phyloP scores from a whole-genome alignment of 352 stramenopile genomes.

The Plasmopara viticola region DNA sequence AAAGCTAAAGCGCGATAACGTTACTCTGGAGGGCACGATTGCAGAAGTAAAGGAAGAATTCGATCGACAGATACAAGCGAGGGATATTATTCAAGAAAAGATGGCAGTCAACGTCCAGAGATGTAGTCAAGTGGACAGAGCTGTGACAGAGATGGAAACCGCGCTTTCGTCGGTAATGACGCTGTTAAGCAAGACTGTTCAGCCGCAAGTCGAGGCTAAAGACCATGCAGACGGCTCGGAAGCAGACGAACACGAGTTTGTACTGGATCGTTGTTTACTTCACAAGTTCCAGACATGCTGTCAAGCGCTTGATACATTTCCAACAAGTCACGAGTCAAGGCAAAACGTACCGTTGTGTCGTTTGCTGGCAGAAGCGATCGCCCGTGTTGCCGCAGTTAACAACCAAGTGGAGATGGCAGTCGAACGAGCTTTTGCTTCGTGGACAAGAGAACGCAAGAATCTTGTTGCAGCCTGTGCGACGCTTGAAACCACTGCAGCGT shows the following conservation, averaged over 20 bases:
- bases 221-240: background rate
- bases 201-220: background rate
- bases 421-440: slow-evolving; percentile 21
- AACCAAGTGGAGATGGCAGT: slow-evolving; percentile 12
- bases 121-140: slow-evolving; percentile 23
- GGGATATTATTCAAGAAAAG: slow-evolving; percentile 11
- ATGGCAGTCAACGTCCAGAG: slow-evolving; percentile 10
- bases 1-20: slow-evolving; percentile 10
- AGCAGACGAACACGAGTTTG: slow-evolving; percentile 4
- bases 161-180: slow-evolving; percentile 15
- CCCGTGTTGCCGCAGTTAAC: slow-evolving; percentile 10
- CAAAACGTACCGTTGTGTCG: slow-evolving; percentile 10
- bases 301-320: slow-evolving; percentile 14
- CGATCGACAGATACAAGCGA: slow-evolving; percentile 12
- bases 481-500: slow-evolving; percentile 25
- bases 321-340: background rate
- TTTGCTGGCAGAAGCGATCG: slow-evolving; percentile 10
- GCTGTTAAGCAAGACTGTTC: slow-evolving; percentile 3
- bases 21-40: slow-evolving; percentile 15
- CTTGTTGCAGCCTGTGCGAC: slow-evolving; percentile 21
- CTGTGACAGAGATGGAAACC: slow-evolving; percentile 32
- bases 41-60: slow-evolving; percentile 18
- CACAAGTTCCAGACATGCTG: slow-evolving; percentile 19
- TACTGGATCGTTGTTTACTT: slow-evolving; percentile 13
- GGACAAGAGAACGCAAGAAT: slow-evolving; percentile 32